phyloP scores from a whole-genome alignment of 495 filamentous ascomycete genomes.

The Podospora conica region DNA sequence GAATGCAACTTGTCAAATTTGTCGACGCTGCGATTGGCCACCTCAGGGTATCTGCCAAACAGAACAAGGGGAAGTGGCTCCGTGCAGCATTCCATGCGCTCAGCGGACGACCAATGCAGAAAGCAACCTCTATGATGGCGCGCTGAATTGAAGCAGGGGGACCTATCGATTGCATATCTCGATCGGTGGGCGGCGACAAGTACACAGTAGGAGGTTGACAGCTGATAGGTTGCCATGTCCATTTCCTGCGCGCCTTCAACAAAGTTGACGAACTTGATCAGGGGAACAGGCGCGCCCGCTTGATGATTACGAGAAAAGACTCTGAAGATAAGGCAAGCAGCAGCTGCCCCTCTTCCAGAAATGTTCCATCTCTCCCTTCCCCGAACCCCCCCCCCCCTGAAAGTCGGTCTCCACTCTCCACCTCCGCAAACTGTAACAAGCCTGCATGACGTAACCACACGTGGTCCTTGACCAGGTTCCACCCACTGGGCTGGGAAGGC shows the following conservation, averaged over 20 bases:
- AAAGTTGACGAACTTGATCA: no score
- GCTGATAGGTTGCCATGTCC: not conserved
- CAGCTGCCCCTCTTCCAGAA: conserved; percentile 7
- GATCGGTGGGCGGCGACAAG: not conserved
- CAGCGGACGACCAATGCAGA: not conserved
- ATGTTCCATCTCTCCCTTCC: conserved; percentile 1
- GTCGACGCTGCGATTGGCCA: not conserved
- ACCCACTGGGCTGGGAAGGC: conserved; percentile 4
- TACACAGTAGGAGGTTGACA: not conserved
- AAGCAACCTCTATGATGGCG: not conserved
- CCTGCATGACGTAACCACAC: conserved; percentile 11
- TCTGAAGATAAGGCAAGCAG: not conserved
- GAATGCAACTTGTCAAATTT: not conserved
- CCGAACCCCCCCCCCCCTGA: not conserved
- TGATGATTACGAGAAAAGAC: not conserved
- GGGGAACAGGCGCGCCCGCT: no score
- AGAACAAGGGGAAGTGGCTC: not conserved
- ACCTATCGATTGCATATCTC: not conserved
- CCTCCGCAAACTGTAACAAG: conserved; percentile 4
- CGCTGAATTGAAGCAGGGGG: not conserved
- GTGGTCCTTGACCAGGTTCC: conserved; percentile 6
- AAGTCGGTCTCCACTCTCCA: not conserved
- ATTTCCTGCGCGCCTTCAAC: not conserved
- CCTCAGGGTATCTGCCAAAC: not conserved
- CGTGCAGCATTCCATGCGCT: not conserved